Conservation (phyloP, 176 grass and related monocot species). For the Paspalum notatum region DNA sequence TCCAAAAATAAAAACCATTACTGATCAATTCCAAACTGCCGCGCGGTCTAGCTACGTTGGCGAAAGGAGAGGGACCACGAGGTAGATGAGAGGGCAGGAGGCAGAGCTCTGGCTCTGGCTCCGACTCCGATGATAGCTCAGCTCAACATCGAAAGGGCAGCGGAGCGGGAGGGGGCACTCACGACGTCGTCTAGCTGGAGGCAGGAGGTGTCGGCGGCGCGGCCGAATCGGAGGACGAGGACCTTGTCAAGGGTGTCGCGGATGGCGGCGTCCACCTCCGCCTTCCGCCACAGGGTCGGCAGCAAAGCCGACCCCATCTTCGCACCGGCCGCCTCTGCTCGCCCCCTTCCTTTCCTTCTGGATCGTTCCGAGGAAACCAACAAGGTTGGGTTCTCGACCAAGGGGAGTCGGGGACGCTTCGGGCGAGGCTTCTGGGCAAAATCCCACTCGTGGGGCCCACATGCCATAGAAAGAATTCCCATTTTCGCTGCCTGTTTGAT, state of each 20-base stretch:
- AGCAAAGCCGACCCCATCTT: slow-evolving; percentile 61
- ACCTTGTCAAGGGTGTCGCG: slow-evolving; percentile 86
- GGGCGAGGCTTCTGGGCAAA: too few relatives aligned
- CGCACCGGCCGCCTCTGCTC: background rate
- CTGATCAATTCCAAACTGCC: background rate
- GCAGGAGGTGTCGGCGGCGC: slow-evolving; percentile 57
- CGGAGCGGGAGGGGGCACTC: background rate
- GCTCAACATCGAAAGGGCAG: background rate
- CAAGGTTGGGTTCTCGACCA: too few relatives aligned
- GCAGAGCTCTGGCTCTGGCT: too few relatives aligned
- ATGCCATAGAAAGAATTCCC: too few relatives aligned
- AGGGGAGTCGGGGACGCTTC: too few relatives aligned
- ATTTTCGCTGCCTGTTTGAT: too few relatives aligned
- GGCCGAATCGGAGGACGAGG: slow-evolving; percentile 82
- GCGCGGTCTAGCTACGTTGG: background rate
- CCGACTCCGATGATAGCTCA: background rate
- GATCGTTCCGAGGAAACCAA: too few relatives aligned
- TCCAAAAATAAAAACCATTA: background rate
- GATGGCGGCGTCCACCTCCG: slow-evolving; percentile 66
- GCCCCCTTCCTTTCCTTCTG: background rate
- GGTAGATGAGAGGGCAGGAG: background rate
- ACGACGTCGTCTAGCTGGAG: slow-evolving; percentile 88
- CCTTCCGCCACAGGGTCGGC: slow-evolving; percentile 67
- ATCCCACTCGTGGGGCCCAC: too few relatives aligned
- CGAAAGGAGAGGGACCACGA: background rate